These are phyloP conservation scores for Pleurotus ostreatus DNA, from an alignment of 768 basidiomycete species.

Conservation along the genomic window DNA sequence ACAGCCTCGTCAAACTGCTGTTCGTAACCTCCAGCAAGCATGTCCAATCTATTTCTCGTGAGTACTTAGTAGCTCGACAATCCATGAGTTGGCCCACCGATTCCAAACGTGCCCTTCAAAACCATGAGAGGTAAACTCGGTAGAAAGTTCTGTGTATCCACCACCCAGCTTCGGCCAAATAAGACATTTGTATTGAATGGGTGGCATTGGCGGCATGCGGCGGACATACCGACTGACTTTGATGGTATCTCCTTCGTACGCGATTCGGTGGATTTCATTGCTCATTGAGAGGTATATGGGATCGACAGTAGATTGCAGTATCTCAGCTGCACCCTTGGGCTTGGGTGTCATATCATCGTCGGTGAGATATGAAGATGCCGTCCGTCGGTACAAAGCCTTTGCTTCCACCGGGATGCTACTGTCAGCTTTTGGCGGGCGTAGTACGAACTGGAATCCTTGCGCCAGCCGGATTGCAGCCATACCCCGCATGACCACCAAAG, in stretches of 20 bases:
- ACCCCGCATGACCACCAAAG: slow-evolving; percentile 79
- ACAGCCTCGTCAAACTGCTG: slow-evolving; percentile 76
- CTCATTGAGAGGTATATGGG: slow-evolving; percentile 92
- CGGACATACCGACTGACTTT: slow-evolving; percentile 85
- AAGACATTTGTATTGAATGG: slow-evolving; percentile 79
- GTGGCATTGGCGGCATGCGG: slow-evolving; percentile 56
- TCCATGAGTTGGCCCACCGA: slow-evolving; percentile 38
- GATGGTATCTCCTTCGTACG: slow-evolving; percentile 87
- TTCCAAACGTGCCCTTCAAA: slow-evolving; percentile 87
- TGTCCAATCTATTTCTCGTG: slow-evolving; percentile 58
- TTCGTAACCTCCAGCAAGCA: slow-evolving; percentile 82
- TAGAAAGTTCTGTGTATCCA: slow-evolving; percentile 78
- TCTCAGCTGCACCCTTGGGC: slow-evolving; percentile 62
- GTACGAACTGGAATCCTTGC: slow-evolving; percentile 93
- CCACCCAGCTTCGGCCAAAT: slow-evolving; percentile 92
- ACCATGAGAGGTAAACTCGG: slow-evolving; percentile 74
- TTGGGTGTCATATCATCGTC: slow-evolving; percentile 52
- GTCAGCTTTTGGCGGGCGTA: slow-evolving; percentile 42
- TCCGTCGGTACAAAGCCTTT: slow-evolving; percentile 22
- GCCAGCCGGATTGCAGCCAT: slow-evolving; percentile 91
- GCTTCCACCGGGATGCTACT: slow-evolving; percentile 30
- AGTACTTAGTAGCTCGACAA: background rate
- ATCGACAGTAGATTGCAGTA: slow-evolving; percentile 53
- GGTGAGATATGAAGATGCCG: slow-evolving; percentile 39
- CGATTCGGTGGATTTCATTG: slow-evolving; percentile 91